phyloP scores from a whole-genome alignment of 116 monocot genomes.

The Cymodocea nodosa region DNA sequence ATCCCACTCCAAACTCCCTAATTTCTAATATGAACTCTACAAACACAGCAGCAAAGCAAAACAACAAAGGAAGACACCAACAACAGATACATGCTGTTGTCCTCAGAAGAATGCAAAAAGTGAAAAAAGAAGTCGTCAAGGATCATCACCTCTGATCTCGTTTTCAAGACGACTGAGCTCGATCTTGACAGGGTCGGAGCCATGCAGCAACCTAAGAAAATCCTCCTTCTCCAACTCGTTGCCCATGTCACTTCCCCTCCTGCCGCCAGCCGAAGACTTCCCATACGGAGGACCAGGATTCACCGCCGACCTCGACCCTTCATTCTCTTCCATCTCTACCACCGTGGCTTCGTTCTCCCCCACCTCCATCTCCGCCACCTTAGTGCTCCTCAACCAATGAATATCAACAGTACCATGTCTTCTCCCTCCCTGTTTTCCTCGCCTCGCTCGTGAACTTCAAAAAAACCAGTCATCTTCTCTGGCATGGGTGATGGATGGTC shows the following conservation, averaged over 20 bases:
- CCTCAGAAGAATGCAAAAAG: too few species aligned
- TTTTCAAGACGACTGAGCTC: slow-evolving; percentile 62
- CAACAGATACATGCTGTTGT: too few species aligned
- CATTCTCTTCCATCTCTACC: background rate
- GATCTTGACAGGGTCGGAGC: slow-evolving; percentile 58
- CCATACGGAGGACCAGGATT: background rate
- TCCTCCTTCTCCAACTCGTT: slow-evolving; percentile 38
- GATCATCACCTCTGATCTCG: slow-evolving; percentile 35
- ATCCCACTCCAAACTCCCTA: too few species aligned
- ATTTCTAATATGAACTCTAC: too few species aligned
- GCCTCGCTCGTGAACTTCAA: too few species aligned
- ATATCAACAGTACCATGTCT: too few species aligned
- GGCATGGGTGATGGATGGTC: too few species aligned
- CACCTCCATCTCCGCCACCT: background rate
- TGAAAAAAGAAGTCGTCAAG: too few species aligned
- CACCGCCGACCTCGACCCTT: background rate
- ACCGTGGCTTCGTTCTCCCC: slow-evolving; percentile 1
- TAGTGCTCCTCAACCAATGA: background rate
- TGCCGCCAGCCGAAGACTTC: background rate
- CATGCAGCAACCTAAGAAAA: slow-evolving; percentile 37
- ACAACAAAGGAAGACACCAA: background rate
- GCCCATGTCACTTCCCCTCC: slow-evolving; percentile 24
- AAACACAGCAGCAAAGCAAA: background rate
- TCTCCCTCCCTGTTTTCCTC: too few species aligned
- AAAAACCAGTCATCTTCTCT: too few species aligned